Evolutionary conservation across 1,139 yeast genomes (phyloP).

Genomic region (Magnusiomyces fungicola): DNA sequence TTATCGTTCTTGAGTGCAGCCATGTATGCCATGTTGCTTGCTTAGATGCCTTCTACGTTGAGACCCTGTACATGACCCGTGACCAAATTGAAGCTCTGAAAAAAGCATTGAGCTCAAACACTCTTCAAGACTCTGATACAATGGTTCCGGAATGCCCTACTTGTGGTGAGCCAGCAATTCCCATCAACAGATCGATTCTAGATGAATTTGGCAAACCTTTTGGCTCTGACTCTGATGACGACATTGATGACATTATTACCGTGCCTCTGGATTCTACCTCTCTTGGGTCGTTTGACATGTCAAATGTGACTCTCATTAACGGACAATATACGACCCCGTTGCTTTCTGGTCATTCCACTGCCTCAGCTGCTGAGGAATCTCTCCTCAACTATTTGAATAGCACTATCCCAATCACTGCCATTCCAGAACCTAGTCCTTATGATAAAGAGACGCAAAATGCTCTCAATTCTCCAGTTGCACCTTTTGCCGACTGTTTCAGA

Average conservation of each 20-base stretch:
- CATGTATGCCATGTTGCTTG: conserved; percentile 26
- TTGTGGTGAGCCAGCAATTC: conserved; percentile 23
- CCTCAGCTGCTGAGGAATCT: not conserved
- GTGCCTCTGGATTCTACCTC: not conserved
- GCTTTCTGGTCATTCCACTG: too few species aligned
- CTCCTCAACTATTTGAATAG: not conserved
- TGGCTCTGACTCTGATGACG: not conserved
- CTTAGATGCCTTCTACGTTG: conserved; percentile 12
- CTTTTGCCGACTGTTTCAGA: conserved; percentile 1
- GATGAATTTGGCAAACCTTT: not conserved
- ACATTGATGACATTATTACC: not conserved
- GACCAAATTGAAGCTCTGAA: not conserved
- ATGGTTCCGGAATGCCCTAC: conserved; percentile 25
- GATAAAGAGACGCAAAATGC: not conserved
- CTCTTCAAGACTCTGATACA: conserved; percentile 12
- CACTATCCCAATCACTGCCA: not conserved
- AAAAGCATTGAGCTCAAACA: not conserved
- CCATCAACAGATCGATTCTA: conserved; percentile 17
- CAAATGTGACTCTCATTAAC: too few species aligned
- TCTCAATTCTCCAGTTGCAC: conserved; percentile 1
- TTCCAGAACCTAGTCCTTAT: too few species aligned
- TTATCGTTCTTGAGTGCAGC: conserved; percentile 21
- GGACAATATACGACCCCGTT: too few species aligned
- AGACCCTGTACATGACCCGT: not conserved
- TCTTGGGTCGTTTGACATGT: too few species aligned